Evolutionary conservation across 768 basidiomycete genomes (phyloP), one percentile per base, ranked within the genome.

Genomic region (Tremella yokohamensis): DNA sequence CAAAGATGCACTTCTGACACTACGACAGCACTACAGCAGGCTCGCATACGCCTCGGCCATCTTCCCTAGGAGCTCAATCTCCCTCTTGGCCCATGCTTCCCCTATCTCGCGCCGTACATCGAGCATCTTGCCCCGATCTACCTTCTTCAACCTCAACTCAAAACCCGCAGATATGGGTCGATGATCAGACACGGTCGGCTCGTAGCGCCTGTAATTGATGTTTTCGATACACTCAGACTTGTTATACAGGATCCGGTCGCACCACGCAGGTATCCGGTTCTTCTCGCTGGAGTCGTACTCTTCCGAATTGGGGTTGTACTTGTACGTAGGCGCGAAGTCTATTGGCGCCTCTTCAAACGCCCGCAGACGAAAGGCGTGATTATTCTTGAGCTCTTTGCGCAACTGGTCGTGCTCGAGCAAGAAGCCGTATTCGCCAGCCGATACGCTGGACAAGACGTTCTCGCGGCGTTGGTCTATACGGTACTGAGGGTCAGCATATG

Each of bases 401-500:
- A 99, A 84, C 69, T 99, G 77, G 77, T 99, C 94, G 72, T 93
- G 86, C 16, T 79, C 68, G 20, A 86, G 75, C 8, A 99, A 83
- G 34, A 78, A 78, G 1, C 81, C 77, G 18, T 85, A 77, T 49
- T 94, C 87, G 34, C 83, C 83, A 0, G 84, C 78, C n/a, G 84
- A 80, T 52, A 93, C 81, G 26, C 85, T 83, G 0, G 85, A 78
- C 48, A 90, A 78, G 64, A 93, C 89, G 34, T 83, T 81, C 20
- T 97, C 93, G 22, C 94, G 83, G 1, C 91, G 85, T 68, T 88
- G 86, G 76, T 98, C 93, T 64, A 98, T 93, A 44, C 94, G 90
- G 73, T 97, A 99, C 70, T 74, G 56, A 18, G 18, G 0, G 54
- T 57, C 60, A 59, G 56, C 48, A 8, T 11, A 7, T 34, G 13